phyloP scores from a whole-genome alignment of 805 yeast genomes.

The Pichia paraexigua region DNA sequence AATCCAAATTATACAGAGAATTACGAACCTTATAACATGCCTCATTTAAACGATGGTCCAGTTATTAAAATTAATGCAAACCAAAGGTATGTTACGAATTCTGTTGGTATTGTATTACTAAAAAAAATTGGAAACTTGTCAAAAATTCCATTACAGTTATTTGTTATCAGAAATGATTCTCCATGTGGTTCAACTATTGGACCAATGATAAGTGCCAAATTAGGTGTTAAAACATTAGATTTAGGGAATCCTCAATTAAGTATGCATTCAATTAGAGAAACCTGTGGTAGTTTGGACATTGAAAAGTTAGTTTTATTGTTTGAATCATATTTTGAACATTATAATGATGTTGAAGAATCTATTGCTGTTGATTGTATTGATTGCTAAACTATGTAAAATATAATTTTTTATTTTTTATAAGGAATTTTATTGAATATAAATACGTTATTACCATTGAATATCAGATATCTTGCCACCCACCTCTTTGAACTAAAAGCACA shows the following conservation, averaged over 20 bases:
- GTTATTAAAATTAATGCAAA: constrained; percentile 91
- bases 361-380: constrained; percentile 10
- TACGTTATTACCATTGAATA: too few species aligned
- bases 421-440: too few species aligned
- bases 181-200: constrained; percentile 98
- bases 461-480: too few species aligned
- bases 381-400: neutral
- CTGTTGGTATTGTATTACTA: constrained; percentile 76
- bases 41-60: constrained; percentile 81
- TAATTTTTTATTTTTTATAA: neutral
- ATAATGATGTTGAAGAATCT: constrained; percentile 30
- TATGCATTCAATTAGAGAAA: constrained; percentile 92
- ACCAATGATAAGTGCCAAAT: constrained; percentile 79
- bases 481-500: too few species aligned
- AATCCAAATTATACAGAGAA: constrained; percentile 82
- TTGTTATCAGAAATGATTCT: constrained; percentile 88
- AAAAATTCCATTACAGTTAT: constrained; percentile 77
- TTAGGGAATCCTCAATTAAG: constrained; percentile 87
- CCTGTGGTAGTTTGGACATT: constrained; percentile 75
- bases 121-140: constrained; percentile 62
- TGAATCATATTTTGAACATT: constrained; percentile 49
- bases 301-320: constrained; percentile 55
- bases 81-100: constrained; percentile 91
- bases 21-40: constrained; percentile 74
- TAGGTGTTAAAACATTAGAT: constrained; percentile 83